Evolutionary conservation across 805 yeast genomes (phyloP).

Genomic region (Metschnikowia lachancei): DNA sequence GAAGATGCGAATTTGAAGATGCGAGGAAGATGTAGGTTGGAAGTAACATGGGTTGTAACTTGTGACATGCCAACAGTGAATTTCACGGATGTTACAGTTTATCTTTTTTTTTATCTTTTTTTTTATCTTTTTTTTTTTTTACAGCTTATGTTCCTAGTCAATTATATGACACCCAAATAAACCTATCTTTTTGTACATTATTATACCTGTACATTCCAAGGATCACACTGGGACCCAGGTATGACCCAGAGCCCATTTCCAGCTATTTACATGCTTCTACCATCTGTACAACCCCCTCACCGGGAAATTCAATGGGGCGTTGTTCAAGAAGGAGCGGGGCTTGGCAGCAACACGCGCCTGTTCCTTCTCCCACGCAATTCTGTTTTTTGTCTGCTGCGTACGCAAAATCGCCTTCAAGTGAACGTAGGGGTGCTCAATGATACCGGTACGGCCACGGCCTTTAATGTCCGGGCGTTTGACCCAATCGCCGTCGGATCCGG

Average conservation of each 20-base stretch:
- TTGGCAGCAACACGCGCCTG: constrained; percentile 47
- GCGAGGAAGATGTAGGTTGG: too few species aligned
- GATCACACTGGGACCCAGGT: too few species aligned
- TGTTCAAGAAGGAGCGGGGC: constrained; percentile 50
- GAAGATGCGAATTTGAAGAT: too few species aligned
- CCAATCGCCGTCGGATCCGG: constrained; percentile 83
- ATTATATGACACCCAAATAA: too few species aligned
- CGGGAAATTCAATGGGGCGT: constrained; percentile 43
- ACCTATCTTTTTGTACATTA: neutral
- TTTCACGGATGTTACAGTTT: too few species aligned
- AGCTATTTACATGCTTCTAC: constrained; percentile 22
- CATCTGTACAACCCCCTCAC: constrained; percentile 43
- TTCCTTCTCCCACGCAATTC: constrained; percentile 59
- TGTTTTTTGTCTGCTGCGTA: constrained; percentile 58
- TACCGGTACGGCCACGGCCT: constrained; percentile 89
- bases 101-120: too few species aligned
- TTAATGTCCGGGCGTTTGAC: constrained; percentile 70
- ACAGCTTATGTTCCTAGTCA: too few species aligned
- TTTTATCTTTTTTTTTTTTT: too few species aligned
- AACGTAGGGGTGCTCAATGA: constrained; percentile 69
- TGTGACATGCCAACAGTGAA: too few species aligned
- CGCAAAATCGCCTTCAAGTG: constrained; percentile 79
- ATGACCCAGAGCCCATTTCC: neutral
- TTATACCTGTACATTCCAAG: too few species aligned
- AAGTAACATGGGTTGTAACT: too few species aligned